Percentiles rank a stretch among this genome's conserved stretches.
Evolutionary conservation across 257 asterid species (phyloP).

Genomic region (Solanum chaucha): DNA sequence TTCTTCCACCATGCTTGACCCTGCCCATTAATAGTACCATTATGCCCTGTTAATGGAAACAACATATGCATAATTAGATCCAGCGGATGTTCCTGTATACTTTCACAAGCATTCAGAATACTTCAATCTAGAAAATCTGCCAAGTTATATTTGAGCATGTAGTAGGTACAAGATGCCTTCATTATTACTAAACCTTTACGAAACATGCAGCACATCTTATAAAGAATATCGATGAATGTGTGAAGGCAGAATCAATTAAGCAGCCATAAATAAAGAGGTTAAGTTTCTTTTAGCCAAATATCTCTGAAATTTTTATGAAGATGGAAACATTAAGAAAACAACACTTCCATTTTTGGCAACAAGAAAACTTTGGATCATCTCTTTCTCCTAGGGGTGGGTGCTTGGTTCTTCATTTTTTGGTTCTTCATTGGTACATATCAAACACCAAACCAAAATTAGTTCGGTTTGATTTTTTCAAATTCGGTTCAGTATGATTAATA

Average conservation of each 20-base stretch:
- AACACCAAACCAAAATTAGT: background rate
- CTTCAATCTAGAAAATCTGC: background rate
- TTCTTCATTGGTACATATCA: background rate
- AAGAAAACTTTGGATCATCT: background rate
- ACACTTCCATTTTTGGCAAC: background rate
- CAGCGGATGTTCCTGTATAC: background rate
- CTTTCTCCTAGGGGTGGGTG: background rate
- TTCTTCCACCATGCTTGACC: conserved; percentile 53
- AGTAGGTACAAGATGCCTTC: background rate
- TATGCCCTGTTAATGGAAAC: conserved; percentile 23
- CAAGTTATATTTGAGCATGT: background rate
- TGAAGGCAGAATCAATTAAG: background rate
- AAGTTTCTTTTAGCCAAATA: background rate
- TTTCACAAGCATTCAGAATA: background rate
- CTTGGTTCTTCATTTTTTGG: background rate
- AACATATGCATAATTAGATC: background rate
- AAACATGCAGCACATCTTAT: background rate
- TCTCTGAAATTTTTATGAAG: background rate
- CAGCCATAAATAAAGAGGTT: background rate
- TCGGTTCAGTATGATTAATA: background rate
- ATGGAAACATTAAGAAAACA: background rate
- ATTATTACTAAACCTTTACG: background rate
- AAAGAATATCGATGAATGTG: background rate
- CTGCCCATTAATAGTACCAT: conserved; percentile 45
- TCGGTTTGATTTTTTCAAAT: background rate